Percentiles rank a stretch among this genome's conserved stretches.
These are phyloP conservation scores for Aspergillus fischeri DNA, from an alignment of 2,329 filamentous ascomycete species.

Conservation along the genomic window DNA sequence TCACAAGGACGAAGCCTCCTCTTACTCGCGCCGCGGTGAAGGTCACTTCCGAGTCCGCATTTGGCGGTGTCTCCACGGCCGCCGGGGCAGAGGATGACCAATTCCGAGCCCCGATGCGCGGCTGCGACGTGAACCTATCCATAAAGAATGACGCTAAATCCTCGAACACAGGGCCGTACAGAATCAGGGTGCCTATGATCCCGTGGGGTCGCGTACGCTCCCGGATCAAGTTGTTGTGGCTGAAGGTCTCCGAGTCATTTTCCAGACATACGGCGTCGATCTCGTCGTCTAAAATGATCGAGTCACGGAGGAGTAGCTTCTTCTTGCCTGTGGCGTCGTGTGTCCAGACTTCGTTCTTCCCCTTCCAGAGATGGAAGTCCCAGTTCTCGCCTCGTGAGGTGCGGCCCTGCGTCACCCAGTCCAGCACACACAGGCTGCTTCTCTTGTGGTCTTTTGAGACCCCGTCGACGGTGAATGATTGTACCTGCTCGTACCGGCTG, in stretches of 20 bases:
- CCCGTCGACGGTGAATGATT: constrained; percentile 64
- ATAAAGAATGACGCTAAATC: constrained; percentile 70
- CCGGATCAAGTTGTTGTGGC: constrained; percentile 27
- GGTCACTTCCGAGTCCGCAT: constrained; percentile 52
- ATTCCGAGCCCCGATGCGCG: constrained; percentile 76
- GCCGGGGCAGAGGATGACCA: constrained; percentile 48
- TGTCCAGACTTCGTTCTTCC: constrained; percentile 72
- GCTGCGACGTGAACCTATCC: constrained; percentile 70
- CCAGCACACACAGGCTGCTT: constrained; percentile 70
- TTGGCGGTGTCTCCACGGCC: constrained; percentile 32
- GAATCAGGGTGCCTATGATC: constrained; percentile 78
- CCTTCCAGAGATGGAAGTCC: constrained; percentile 74
- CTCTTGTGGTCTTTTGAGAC: constrained; percentile 33
- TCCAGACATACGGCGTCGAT: constrained; percentile 22
- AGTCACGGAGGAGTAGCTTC: constrained; percentile 77
- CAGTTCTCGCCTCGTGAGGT: constrained; percentile 83
- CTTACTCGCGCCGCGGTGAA: constrained; percentile 81
- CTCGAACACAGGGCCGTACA: constrained; percentile 68
- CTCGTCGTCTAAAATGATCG: constrained; percentile 67
- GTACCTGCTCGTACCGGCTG: constrained; percentile 79
- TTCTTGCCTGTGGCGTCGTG: constrained; percentile 36
- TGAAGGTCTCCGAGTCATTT: constrained; percentile 24
- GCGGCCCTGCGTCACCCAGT: constrained; percentile 92
- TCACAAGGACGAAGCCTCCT: constrained; percentile 76
- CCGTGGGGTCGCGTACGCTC: constrained; percentile 69